Base-by-base conservation (phyloP, 169 alveolate genomes). In the Plasmodium knowlesi region DNA sequence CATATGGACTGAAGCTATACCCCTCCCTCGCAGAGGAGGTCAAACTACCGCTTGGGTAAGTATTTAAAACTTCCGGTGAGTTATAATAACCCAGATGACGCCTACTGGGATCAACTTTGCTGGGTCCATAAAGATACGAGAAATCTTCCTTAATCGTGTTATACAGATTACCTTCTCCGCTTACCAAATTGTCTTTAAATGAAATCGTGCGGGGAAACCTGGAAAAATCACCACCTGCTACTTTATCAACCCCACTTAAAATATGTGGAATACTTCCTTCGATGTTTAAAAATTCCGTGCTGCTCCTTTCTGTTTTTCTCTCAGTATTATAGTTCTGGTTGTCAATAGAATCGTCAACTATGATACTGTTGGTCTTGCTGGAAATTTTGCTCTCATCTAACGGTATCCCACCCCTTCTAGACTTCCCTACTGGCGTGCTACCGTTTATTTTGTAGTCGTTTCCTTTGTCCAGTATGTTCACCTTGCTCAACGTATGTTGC, bases 331-430 rank as follows among this genome's bases (percentile, higher is more conserved):
- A 12, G 30, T 39, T 39, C 32, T 54, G 80, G 46, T 88, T 88
- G 71, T 80, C 37, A 22, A 37, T 61, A 46, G 46, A 37, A 39
- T 14, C 43, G 50, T 70, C 83, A 54, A 79, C 81, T 78, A 78
- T 88, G n/a, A 57, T 37, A 78, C 82, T 88, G 61, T 41, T 53
- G 81, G 22, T 46, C 53, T 88, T 61, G 74, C 34, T 57, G 32
- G 43, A 88, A 88, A 78, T 88, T 22, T 78, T 80, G 34, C 46
- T 88, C 25, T 76, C 94, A 57, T 80, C 89, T 30, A 79, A 79
- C 41, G 28, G 41, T 19, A 4, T 67, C n/a, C 37, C 32, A 12
- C 37, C 19, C 71, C 74, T 61, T 88, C 28, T 88, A 14, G 28
- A 43, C 32, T 88, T 39, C 82, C 25, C 94, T 78, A 16, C 74